phyloP scores from a whole-genome alignment of 2,329 filamentous ascomycete genomes.

The Aspergillus phoenicis region DNA sequence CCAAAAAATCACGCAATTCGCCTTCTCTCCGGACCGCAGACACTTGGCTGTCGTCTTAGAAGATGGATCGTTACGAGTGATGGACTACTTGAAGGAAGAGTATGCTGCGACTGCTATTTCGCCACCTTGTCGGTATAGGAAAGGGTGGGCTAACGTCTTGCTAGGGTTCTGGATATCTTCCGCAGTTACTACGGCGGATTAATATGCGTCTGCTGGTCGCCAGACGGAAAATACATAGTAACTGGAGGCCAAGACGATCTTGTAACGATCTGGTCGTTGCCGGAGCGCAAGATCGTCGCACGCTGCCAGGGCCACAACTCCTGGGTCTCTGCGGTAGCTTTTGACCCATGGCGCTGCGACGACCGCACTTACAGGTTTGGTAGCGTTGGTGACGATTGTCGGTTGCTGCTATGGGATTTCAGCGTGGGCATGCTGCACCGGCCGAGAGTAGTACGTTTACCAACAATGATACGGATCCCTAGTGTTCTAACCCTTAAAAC shows the following conservation, averaged over 20 bases:
- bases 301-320: constrained; percentile 94
- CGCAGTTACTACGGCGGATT: constrained; percentile 92
- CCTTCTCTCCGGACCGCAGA: constrained; percentile 85
- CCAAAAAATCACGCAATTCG: constrained; percentile 84
- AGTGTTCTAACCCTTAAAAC: constrained; percentile 17
- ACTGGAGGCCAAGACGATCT: constrained; percentile 96
- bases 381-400: constrained; percentile 90
- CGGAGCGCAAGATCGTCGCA: constrained; percentile 81
- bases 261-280: constrained; percentile 91
- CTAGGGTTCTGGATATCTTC: constrained; percentile 80
- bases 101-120: constrained; percentile 46
- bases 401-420: constrained; percentile 94
- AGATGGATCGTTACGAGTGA: constrained; percentile 83
- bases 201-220: constrained; percentile 94
- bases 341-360: constrained; percentile 96
- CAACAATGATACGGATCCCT: constrained; percentile 1
- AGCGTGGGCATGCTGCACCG: constrained; percentile 94
- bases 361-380: constrained; percentile 94
- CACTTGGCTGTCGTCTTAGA: constrained; percentile 90
- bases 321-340: constrained; percentile 91
- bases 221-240: constrained; percentile 91
- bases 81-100: constrained; percentile 91
- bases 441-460: constrained; percentile 72
- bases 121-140: background rate
- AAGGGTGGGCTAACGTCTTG: constrained; percentile 10